These are phyloP conservation scores for Podospora bellae-mahoneyi DNA, from an alignment of 495 filamentous ascomycete genomes.

Conservation along the genomic window DNA sequence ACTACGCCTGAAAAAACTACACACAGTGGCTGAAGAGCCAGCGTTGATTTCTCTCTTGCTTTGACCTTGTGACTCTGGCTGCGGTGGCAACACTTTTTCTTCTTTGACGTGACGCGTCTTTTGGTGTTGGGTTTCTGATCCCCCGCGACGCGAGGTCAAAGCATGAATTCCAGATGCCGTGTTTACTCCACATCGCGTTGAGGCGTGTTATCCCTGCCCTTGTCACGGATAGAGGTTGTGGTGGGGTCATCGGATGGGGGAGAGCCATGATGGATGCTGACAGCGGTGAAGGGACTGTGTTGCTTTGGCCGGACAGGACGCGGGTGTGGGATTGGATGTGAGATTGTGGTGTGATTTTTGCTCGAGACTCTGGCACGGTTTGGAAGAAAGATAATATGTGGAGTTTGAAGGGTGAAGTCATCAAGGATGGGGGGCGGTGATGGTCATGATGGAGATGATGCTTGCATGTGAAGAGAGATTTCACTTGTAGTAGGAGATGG, in stretches of 20 bases:
- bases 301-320: no score
- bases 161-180: slow-evolving; percentile 1
- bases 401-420: background rate
- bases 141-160: background rate
- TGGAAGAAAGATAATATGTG: background rate
- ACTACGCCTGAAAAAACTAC: slow-evolving; percentile 16
- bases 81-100: background rate
- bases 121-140: background rate
- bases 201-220: background rate
- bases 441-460: background rate
- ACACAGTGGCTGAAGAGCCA: background rate
- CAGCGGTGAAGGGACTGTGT: background rate
- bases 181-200: background rate
- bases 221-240: background rate
- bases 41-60: background rate
- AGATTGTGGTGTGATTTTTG: background rate
- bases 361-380: background rate
- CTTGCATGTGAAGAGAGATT: no score
- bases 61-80: background rate
- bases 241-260: background rate
- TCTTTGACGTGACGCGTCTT: background rate
- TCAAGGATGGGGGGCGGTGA: background rate
- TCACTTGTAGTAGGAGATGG: no score
- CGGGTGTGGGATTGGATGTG: no score
- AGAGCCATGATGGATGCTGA: background rate